These are phyloP conservation scores for Colletotrichum abscissum DNA, from an alignment of 2,329 filamentous ascomycete genomes.

Conservation along the genomic window DNA sequence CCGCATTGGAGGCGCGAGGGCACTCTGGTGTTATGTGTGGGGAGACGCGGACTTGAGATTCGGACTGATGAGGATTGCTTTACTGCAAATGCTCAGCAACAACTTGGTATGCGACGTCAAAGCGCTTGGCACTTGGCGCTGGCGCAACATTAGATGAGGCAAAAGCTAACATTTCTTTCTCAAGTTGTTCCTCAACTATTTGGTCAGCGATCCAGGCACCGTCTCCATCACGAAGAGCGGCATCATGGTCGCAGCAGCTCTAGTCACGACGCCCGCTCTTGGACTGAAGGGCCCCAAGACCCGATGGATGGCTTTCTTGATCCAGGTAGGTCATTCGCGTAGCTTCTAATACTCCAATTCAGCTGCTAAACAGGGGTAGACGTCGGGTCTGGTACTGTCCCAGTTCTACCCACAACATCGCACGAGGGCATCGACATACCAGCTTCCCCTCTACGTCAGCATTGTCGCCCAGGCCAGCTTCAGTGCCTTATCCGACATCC, in stretches of 20 bases:
- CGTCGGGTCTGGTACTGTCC: conserved; percentile 43
- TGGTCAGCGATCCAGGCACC: conserved; percentile 45
- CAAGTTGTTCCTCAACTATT: conserved; percentile 45
- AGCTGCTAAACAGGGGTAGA: conserved; percentile 20
- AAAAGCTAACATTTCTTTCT: background rate
- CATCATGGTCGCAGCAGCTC: conserved; percentile 42
- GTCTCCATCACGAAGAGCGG: conserved; percentile 44
- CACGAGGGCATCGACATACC: conserved; percentile 39
- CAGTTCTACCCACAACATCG: conserved; percentile 42
- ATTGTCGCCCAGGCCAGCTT: conserved; percentile 44
- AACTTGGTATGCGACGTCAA: conserved; percentile 39
- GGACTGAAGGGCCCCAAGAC: conserved; percentile 39
- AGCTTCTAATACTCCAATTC: no score
- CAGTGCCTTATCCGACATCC: conserved; percentile 44
- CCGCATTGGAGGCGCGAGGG: background rate
- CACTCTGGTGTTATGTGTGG: conserved; percentile 34
- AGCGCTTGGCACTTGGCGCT: background rate
- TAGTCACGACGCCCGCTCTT: conserved; percentile 41
- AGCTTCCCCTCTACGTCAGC: conserved; percentile 42
- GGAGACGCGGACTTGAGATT: conserved; percentile 41
- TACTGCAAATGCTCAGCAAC: conserved; percentile 47
- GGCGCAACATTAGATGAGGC: background rate
- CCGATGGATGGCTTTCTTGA: conserved; percentile 46
- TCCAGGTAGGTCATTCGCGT: conserved; percentile 35
- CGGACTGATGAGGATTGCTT: conserved; percentile 43